Percentiles rank a stretch among this genome's conserved stretches.
These are phyloP conservation scores for Aureobasidium musti DNA, from an alignment of 2,329 filamentous ascomycete species.

Conservation along the genomic window DNA sequence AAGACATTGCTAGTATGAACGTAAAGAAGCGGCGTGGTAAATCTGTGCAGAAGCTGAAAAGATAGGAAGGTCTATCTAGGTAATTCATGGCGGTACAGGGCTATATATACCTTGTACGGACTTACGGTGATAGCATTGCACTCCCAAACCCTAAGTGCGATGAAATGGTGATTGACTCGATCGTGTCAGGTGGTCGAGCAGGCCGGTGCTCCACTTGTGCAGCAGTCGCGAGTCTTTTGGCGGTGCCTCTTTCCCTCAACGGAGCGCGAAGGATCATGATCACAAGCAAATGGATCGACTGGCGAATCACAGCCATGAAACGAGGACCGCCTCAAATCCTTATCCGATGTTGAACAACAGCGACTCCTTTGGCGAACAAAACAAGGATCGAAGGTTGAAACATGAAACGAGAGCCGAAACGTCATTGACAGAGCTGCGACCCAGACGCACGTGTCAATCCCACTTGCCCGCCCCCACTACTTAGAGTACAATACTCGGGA, in stretches of 20 bases:
- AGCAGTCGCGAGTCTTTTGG: neutral
- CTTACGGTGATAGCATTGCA: conserved; percentile 13
- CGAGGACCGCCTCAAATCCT: neutral
- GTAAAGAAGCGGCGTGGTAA: neutral
- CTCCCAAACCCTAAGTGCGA: conserved; percentile 5
- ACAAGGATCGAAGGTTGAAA: conserved; percentile 1
- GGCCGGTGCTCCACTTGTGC: conserved; percentile 13
- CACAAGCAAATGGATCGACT: neutral
- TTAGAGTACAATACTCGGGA: no score
- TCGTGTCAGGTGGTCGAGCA: conserved; percentile 26
- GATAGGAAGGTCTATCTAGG: neutral
- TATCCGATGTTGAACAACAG: neutral
- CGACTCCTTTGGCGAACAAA: neutral
- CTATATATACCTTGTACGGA: conserved; percentile 23
- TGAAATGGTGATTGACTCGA: conserved; percentile 24
- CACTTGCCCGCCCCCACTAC: neutral
- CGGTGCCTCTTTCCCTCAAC: neutral
- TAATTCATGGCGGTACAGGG: neutral
- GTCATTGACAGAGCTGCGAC: conserved; percentile 4
- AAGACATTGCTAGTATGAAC: neutral
- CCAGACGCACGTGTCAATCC: conserved; percentile 3
- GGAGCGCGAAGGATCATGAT: neutral
- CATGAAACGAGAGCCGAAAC: conserved; percentile 9
- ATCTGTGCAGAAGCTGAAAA: neutral
- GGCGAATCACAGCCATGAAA: neutral